These are phyloP conservation scores for Osmanthus fragrans DNA, from an alignment of 257 asterid species.

Conservation along the genomic window DNA sequence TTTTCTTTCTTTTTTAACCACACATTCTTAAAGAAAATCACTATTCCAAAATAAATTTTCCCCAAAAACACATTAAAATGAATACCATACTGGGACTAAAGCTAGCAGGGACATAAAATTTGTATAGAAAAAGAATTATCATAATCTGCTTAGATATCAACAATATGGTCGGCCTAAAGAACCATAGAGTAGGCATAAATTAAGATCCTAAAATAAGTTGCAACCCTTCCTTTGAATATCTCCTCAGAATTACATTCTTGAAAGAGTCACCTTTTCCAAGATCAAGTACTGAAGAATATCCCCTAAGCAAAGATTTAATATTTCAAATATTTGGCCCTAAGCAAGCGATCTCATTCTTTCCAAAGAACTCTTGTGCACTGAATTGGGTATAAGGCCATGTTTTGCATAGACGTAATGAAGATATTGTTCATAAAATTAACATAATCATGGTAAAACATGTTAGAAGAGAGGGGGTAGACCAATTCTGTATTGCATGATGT, in stretches of 20 bases:
- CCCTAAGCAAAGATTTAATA: no score
- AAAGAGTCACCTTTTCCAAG: neutral
- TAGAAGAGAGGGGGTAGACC: neutral
- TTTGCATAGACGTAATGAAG: neutral
- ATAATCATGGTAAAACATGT: neutral
- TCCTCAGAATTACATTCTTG: neutral
- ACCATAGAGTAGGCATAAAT: neutral
- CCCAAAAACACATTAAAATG: no score
- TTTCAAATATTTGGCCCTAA: neutral
- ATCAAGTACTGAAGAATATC: neutral
- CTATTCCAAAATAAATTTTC: no score
- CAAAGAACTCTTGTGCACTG: neutral
- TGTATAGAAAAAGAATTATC: neutral
- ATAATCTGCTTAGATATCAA: neutral
- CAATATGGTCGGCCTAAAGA: neutral
- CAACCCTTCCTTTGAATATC: neutral
- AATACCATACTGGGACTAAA: no score
- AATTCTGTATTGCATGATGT: neutral
- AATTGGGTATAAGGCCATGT: neutral
- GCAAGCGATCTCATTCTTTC: neutral
- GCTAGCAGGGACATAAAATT: neutral
- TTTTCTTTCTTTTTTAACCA: no score
- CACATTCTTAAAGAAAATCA: no score
- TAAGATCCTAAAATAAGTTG: neutral
- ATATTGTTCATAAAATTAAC: neutral